Percentiles rank a stretch among this genome's conserved stretches.
Conservation (phyloP, 495 filamentous ascomycete genomes). For the Aspergillus olivimuriae region DNA sequence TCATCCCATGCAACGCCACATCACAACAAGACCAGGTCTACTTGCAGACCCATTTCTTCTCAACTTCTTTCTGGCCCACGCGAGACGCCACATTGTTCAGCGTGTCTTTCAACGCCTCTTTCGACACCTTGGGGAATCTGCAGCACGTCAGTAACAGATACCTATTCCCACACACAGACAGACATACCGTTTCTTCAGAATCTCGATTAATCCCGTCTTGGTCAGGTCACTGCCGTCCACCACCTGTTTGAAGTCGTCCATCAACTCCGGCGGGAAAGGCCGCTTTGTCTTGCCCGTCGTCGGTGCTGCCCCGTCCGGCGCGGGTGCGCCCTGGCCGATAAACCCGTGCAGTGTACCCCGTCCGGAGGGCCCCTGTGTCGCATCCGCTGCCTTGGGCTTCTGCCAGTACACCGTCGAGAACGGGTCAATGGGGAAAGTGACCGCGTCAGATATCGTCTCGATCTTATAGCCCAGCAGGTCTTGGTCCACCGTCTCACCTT, state of each 20-base stretch:
- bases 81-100: conserved; percentile 63
- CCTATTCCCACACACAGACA: conserved; percentile 2
- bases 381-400: conserved; percentile 26
- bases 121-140: conserved; percentile 65
- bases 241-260: conserved; percentile 66
- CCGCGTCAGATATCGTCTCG: conserved; percentile 58
- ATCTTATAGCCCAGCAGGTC: conserved; percentile 55
- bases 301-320: conserved; percentile 1
- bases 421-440: conserved; percentile 66
- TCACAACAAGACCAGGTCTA: no score
- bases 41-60: conserved; percentile 59
- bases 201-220: conserved; percentile 70
- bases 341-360: conserved; percentile 23
- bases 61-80: conserved; percentile 53
- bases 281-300: conserved; percentile 24
- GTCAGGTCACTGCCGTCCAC: conserved; percentile 65
- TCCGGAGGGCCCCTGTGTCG: conserved; percentile 9
- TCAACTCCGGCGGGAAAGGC: conserved; percentile 49
- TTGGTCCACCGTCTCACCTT: conserved; percentile 46
- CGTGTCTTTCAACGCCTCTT: conserved; percentile 65
- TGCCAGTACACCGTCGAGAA: conserved; percentile 81
- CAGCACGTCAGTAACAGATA: conserved; percentile 5
- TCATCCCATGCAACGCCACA: no score
- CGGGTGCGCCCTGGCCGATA: conserved; percentile 11
- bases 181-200: conserved; percentile 58